Evolutionary conservation across 306 rosid species (phyloP).

Genomic region (Cucumis hystrix): DNA sequence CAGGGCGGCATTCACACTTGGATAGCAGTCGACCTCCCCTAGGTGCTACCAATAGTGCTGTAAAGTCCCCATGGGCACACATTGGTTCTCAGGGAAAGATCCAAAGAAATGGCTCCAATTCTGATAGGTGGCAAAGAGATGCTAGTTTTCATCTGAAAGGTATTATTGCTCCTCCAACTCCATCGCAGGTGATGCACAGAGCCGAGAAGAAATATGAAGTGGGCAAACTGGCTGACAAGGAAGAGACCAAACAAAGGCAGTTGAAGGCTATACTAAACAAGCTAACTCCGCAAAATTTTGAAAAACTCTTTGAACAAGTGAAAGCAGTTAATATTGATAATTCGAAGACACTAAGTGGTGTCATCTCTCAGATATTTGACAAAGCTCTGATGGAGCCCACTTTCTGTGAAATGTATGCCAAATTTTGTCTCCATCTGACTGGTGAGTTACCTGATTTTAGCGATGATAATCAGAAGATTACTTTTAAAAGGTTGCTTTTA

Average conservation of each 20-base stretch:
- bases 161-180: conserved; percentile 73
- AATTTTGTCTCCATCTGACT: conserved; percentile 72
- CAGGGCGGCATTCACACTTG: conserved; percentile 33
- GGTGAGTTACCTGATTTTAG: conserved; percentile 67
- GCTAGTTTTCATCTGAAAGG: conserved; percentile 61
- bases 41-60: conserved; percentile 51
- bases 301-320: conserved; percentile 83
- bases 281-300: conserved; percentile 93
- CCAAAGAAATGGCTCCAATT: conserved; percentile 47
- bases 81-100: conserved; percentile 54
- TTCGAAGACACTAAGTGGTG: conserved; percentile 62
- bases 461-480: conserved; percentile 72
- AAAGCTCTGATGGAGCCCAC: conserved; percentile 96
- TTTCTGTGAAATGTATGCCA: conserved; percentile 97
- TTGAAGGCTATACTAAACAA: conserved; percentile 80
- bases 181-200: conserved; percentile 67
- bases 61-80: conserved; percentile 50
- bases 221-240: conserved; percentile 61
- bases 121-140: conserved; percentile 78
- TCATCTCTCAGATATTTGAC: conserved; percentile 89
- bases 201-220: conserved; percentile 89
- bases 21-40: conserved; percentile 54
- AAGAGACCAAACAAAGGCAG: conserved; percentile 75
- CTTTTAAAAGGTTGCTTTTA: conserved; percentile 74
- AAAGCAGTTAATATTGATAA: conserved; percentile 79